Evolutionary conservation across 2,329 filamentous ascomycete species (phyloP).

Genomic region (Penicillium concentricum): DNA sequence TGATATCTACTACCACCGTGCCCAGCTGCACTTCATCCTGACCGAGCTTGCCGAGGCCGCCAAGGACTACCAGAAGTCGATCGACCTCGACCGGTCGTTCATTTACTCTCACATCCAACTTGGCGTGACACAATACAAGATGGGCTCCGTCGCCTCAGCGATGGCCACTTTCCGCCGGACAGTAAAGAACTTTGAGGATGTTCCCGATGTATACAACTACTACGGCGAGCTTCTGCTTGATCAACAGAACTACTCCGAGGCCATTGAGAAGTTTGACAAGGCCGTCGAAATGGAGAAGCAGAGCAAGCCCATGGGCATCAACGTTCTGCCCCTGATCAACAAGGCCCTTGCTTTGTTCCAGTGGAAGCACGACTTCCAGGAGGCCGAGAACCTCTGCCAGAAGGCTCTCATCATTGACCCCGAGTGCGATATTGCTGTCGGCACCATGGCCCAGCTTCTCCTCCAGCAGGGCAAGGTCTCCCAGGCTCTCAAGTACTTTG

Average conservation of each 20-base stretch:
- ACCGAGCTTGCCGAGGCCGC: conserved; percentile 89
- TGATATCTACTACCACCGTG: conserved; percentile 98
- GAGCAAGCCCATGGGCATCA: conserved; percentile 91
- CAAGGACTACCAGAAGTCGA: conserved; percentile 99
- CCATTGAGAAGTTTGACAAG: conserved; percentile 95
- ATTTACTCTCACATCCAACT: conserved; percentile 99
- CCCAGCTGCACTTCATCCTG: conserved; percentile 97
- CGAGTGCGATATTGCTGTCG: conserved; percentile 97
- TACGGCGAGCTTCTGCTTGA: conserved; percentile 96
- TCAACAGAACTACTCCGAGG: conserved; percentile 92
- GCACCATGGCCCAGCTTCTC: conserved; percentile 96
- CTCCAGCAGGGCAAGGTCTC: conserved; percentile 97
- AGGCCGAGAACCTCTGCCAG: conserved; percentile 94
- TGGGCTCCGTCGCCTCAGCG: conserved; percentile 94
- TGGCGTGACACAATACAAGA: conserved; percentile 99
- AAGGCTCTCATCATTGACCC: conserved; percentile 98
- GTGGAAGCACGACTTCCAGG: conserved; percentile 94
- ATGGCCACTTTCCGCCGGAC: conserved; percentile 98
- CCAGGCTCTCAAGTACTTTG: conserved; percentile 93
- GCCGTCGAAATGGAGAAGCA: conserved; percentile 99
- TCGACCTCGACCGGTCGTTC: conserved; percentile 91
- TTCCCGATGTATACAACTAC: conserved; percentile 99
- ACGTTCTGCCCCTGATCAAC: conserved; percentile 96
- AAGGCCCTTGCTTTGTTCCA: conserved; percentile 97
- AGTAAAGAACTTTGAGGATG: conserved; percentile 97